Evolutionary conservation across 2,329 filamentous ascomycete species (phyloP).

Genomic region (Xylariales sp.): DNA sequence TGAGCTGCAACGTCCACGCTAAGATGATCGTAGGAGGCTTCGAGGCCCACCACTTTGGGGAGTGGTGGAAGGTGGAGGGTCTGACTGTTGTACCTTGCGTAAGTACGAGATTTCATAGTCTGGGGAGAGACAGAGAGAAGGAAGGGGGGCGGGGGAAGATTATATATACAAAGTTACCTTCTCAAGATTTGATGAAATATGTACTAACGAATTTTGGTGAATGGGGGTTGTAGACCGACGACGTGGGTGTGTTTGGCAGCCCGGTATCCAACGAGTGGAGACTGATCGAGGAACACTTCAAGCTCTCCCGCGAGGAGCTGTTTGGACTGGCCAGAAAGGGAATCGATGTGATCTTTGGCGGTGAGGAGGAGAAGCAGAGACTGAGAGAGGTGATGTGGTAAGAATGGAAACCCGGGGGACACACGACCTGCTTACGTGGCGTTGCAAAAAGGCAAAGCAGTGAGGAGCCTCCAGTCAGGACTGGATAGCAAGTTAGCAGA

Average conservation of each 20-base stretch:
- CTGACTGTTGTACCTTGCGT: constrained; percentile 65
- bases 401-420: too few species aligned
- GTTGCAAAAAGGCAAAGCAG: too few species aligned
- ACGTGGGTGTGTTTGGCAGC: constrained; percentile 78
- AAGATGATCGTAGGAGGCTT: constrained; percentile 65
- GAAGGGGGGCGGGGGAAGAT: too few species aligned
- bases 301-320: constrained; percentile 41
- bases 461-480: too few species aligned
- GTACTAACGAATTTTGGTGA: too few species aligned
- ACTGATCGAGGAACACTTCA: constrained; percentile 68
- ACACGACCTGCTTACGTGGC: too few species aligned
- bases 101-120: too few species aligned
- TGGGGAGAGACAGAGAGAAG: too few species aligned
- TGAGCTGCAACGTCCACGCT: constrained; percentile 77
- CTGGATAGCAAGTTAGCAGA: too few species aligned
- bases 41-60: constrained; percentile 71
- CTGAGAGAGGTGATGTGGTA: constrained; percentile 48
- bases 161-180: too few species aligned
- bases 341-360: constrained; percentile 64
- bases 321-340: constrained; percentile 55
- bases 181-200: too few species aligned
- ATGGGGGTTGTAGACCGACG: constrained; percentile 79
- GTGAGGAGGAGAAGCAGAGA: constrained; percentile 55
- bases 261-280: constrained; percentile 72
- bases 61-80: constrained; percentile 58